Evolutionary conservation across 2,329 filamentous ascomycete species (phyloP), one percentile per base, ranked within the genome.

Genomic region (Pyrenochaeta sp.): DNA sequence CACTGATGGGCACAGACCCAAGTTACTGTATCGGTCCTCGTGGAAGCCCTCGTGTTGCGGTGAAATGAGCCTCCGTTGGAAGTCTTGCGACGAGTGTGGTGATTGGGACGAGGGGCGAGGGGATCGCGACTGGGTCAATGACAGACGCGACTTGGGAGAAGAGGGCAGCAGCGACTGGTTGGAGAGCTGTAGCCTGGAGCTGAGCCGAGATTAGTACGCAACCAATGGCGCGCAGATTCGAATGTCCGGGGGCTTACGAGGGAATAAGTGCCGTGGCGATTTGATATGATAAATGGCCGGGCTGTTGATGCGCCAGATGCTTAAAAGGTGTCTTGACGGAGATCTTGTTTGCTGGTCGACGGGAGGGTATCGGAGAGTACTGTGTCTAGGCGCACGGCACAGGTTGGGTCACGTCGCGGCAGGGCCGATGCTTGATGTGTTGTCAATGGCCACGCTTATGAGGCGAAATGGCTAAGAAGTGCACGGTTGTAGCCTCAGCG

Each of bases 371-470:
- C 51, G 56, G 55, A 26, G 48, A 54, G 53, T 46, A 55, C 54
- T 56, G 58, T 63, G 48, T 57, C 63, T 64, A 60, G 61, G 55
- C 60, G 56, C 49, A 53, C 50, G 55, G 56, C 51, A 55, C 47
- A 55, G 51, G 58, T 48, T 62, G 51, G 61, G 61, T 71, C 67
- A 71, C 65, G 66, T 69, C 61, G 65, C 63, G 52, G 58, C 57
- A 65, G 56, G 58, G 51, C 56, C 55, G 65, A 66, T 67, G 68
- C 56, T 69, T 65, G 68, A 72, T 72, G 69, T 62, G 69, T 67
- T 72, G 69, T 71, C 69, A 72, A 71, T 72, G 68, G 68, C 67
- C 65, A 68, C 62, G 64, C 67, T 68, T 68, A 61, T 64, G 65
- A 68, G 67, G 65, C 60, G 66, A 59, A 49, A 53, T 56, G 44